A percentile compares a stretch with the other conserved stretches of the same genome.
These are phyloP conservation scores for Talaromyces funiculosus DNA, from an alignment of 2,329 filamentous ascomycete species.

Conservation along the genomic window DNA sequence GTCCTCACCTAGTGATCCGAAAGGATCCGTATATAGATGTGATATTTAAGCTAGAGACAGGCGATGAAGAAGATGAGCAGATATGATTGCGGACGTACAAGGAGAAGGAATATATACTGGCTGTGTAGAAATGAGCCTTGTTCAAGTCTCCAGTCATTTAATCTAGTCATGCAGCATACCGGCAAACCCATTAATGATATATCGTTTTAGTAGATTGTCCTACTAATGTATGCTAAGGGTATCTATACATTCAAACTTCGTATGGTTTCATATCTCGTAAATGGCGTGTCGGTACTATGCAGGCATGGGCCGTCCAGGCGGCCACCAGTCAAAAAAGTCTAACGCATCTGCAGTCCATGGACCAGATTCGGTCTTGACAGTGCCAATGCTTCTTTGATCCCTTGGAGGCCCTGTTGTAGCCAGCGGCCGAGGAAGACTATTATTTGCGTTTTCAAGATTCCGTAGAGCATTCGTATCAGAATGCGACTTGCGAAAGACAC, in stretches of 20 bases:
- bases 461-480: slow-evolving; percentile 31
- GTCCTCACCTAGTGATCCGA: no score
- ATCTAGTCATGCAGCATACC: no score
- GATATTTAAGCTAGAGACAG: no score
- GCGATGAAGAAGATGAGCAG: no score
- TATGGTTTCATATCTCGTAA: not conserved
- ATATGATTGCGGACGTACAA: no score
- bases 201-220: not conserved
- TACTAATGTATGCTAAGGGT: not conserved
- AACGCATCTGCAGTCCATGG: slow-evolving; percentile 40
- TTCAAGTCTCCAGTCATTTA: no score
- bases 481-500: slow-evolving; percentile 27
- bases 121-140: no score
- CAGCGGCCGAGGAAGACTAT: slow-evolving; percentile 12
- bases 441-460: slow-evolving; percentile 14
- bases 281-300: not conserved
- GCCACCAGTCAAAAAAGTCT: slow-evolving; percentile 42
- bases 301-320: slow-evolving; percentile 33
- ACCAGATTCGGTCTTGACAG: slow-evolving; percentile 27
- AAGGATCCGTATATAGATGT: no score
- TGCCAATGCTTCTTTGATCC: slow-evolving; percentile 10
- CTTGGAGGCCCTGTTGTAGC: slow-evolving; percentile 18
- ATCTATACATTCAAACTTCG: not conserved
- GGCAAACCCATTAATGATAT: no score
- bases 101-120: no score